Evolutionary conservation across 2,329 filamentous ascomycete genomes (phyloP).

Genomic region (Sclerotinia subarctica): DNA sequence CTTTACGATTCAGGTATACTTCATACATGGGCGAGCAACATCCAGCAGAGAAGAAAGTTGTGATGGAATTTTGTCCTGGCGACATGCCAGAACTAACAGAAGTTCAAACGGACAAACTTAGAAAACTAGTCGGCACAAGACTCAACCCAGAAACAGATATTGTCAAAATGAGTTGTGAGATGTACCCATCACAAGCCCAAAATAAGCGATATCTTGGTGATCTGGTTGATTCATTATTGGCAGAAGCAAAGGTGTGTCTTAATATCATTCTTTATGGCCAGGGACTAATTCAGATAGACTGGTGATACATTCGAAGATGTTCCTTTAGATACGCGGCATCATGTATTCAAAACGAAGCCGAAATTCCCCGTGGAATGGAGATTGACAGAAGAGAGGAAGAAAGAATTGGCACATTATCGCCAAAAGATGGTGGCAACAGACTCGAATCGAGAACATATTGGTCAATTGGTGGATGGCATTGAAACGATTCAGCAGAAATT

Average conservation of each 20-base stretch:
- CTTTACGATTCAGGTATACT: slow-evolving; percentile 93
- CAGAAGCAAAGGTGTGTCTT: slow-evolving; percentile 62
- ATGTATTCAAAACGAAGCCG: slow-evolving; percentile 63
- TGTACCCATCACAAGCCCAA: slow-evolving; percentile 83
- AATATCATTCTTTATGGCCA: background rate
- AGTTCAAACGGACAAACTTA: slow-evolving; percentile 72
- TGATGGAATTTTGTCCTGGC: slow-evolving; percentile 77
- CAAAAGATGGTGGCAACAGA: slow-evolving; percentile 53
- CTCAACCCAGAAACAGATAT: slow-evolving; percentile 83
- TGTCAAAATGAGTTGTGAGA: slow-evolving; percentile 87
- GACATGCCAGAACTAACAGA: slow-evolving; percentile 68
- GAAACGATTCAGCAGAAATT: slow-evolving; percentile 46
- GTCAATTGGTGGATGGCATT: slow-evolving; percentile 57
- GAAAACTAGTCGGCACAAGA: slow-evolving; percentile 79
- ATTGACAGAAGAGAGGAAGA: slow-evolving; percentile 66
- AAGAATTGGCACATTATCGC: slow-evolving; percentile 62
- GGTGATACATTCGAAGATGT: slow-evolving; percentile 84
- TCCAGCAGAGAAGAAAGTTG: slow-evolving; percentile 88
- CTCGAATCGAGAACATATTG: slow-evolving; percentile 50
- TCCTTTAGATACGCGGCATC: slow-evolving; percentile 84
- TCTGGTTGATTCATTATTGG: slow-evolving; percentile 68
- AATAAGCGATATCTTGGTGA: slow-evolving; percentile 95
- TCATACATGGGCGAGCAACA: slow-evolving; percentile 94
- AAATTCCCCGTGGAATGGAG: slow-evolving; percentile 82
- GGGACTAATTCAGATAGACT: slow-evolving; percentile 49